Base-by-base conservation (phyloP, 2,329 filamentous ascomycete genomes). In the Thermothelomyces thermophilus region DNA sequence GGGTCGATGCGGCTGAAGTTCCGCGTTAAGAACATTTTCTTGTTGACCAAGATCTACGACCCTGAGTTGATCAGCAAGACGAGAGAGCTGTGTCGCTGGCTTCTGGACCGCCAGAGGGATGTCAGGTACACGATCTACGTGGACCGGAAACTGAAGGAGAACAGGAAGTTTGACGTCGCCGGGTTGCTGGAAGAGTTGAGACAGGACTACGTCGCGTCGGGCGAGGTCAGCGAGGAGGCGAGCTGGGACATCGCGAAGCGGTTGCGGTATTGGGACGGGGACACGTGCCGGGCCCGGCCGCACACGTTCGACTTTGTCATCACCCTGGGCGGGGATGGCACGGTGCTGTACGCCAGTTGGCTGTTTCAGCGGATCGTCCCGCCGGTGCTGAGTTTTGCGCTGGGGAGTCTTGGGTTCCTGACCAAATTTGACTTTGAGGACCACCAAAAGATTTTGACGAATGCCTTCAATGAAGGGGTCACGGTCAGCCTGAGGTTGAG, bases 331-430 rank as follows among this genome's bases (percentile, higher is more conserved):
- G 93, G 93, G 11, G 93, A 98, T 64, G 93, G 93, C n/a, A 98
- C 93, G 0, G 91, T 98, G 6, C 73, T 98, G 10, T 97, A 95
- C 64, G 87, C 91, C 3, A 95, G 89, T 63, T 97, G 91, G 90
- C 75, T 98, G 1, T 98, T 98, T 66, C 93, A 98, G 70, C 82
- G 87, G 36, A 86, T 97, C 41, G 91, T 97, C 0, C 93, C 93
- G 5, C 93, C 93, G 0, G 89, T 96, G 1, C 73, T 98, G 54
- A 91, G 89, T 54, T 97, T 98, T 66, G 81, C 90, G 1, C 73
- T 97, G 9, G 93, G 93, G 8, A 95, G 90, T 20, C 74, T 98
- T 5, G 93, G 93, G 0, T 98, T 98, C 64, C 71, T 98, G 57
- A 97, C 93, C 22, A 96, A 96, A 64, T 97, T 97, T 64, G 90